Base-by-base conservation (phyloP, 2,329 filamentous ascomycete species). In the Aspergillus sp. region DNA sequence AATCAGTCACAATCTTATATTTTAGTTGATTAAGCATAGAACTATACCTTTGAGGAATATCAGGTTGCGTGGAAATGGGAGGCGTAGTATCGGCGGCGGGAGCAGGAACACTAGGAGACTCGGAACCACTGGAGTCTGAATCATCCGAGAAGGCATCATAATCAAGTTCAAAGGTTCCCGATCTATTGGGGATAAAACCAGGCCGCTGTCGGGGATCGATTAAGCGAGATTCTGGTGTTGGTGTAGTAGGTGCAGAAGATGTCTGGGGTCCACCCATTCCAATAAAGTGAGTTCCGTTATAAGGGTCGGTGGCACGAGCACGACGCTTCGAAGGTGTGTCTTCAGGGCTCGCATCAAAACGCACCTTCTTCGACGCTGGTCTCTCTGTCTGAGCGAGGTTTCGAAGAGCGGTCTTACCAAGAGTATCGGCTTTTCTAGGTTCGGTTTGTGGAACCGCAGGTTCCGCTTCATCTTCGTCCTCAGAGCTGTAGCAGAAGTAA, bases 401-500 rank as follows among this genome's bases (percentile, higher is more conserved):
- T 49, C 63, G 62, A 24, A 60, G 53, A n/a, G 57, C 49, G 31
- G 55, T 49, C 39, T 63, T 66, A 7, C 54, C 48, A 14, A 56
- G 45, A 45, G 35, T 21, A 35, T 51, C 58, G 21, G 47, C 14
- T 43, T 62, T 61, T 40, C 52, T 58, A 40, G 54, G 52, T 39
- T 59, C 58, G 45, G 62, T 53, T 24, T 54, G 53, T 21, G 55
- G 53, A 23, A 44, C 27, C 17, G 52, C 24, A 14, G 44, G 45
- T 23, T 65, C 64, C 47, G 37, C 62, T 53, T 70, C 70, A 41
- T 68, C 66, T 33, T 74, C 73, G 19, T 68, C 68, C 17, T 72
- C 69, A 35, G 66, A 69, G 45, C 65, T 68, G 53, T 72, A 70
- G 40, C 56, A 65, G 58, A 77, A 77, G 50, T 75, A 79, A 17